Conservation (phyloP, 176 grass and related monocot species). For the barley (Hordeum vulgare) region MorexV3_pseudomolecules_assembly NC_058523.1:23000159-23000658, state of each 20-base stretch:
- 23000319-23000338: background rate
- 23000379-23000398: constrained; percentile 14
- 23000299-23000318: background rate
- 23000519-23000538: constrained; percentile 55
- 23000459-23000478: constrained; percentile 89
- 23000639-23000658: constrained; percentile 54
- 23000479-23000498: constrained; percentile 56
- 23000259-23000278: background rate
- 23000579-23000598: constrained; percentile 36
- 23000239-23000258: background rate
- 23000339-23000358: background rate
- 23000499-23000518: constrained; percentile 62
- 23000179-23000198: background rate
- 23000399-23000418: constrained; percentile 80
- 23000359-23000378: no score
- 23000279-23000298: background rate
- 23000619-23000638: constrained; percentile 67
- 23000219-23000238: background rate
- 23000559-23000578: constrained; percentile 39
- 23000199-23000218: background rate
- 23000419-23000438: constrained; percentile 79
- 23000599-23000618: constrained; percentile 57
- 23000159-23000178: background rate
- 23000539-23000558: constrained; percentile 81
- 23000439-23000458: constrained; percentile 53